These are phyloP conservation scores for Fusarium xyrophilum DNA, from an alignment of 2,329 filamentous ascomycete species.

Conservation along the genomic window DNA sequence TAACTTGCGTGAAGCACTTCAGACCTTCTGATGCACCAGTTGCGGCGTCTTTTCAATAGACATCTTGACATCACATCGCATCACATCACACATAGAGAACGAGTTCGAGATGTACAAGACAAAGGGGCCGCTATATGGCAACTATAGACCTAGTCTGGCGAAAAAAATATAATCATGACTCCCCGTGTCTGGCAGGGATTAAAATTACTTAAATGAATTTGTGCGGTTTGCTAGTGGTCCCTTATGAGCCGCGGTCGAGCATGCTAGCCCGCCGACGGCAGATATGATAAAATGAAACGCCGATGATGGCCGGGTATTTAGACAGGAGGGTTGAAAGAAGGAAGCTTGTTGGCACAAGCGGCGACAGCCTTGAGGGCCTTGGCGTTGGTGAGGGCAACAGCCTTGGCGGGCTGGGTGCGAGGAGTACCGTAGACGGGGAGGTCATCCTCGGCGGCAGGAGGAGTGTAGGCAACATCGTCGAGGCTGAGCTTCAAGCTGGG, in stretches of 20 bases:
- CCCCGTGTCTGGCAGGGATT: constrained; percentile 33
- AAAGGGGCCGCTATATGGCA: constrained; percentile 31
- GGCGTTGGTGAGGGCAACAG: constrained; percentile 25
- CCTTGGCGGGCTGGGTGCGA: constrained; percentile 27
- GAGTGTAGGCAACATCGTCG: constrained; percentile 42
- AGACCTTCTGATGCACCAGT: not conserved
- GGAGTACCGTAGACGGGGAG: constrained; percentile 42
- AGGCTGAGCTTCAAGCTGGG: constrained; percentile 48
- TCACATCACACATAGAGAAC: not conserved
- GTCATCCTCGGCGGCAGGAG: constrained; percentile 35
- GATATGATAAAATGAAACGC: constrained; percentile 18
- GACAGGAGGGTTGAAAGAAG: constrained; percentile 26
- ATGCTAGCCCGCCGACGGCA: not conserved
- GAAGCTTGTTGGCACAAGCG: constrained; percentile 29
- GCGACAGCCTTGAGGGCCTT: constrained; percentile 32
- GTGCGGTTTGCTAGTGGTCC: constrained; percentile 36
- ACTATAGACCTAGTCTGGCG: constrained; percentile 38
- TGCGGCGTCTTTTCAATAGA: not conserved
- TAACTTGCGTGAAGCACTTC: not conserved
- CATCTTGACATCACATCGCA: not conserved
- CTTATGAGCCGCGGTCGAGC: constrained; percentile 7
- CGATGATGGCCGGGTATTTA: constrained; percentile 17
- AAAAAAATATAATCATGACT: constrained; percentile 33
- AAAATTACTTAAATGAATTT: constrained; percentile 37
- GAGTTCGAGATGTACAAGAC: not conserved